These are phyloP conservation scores for Picocystis sp. DNA, from an alignment of 163 green algal genomes.

Conservation along the genomic window DNA sequence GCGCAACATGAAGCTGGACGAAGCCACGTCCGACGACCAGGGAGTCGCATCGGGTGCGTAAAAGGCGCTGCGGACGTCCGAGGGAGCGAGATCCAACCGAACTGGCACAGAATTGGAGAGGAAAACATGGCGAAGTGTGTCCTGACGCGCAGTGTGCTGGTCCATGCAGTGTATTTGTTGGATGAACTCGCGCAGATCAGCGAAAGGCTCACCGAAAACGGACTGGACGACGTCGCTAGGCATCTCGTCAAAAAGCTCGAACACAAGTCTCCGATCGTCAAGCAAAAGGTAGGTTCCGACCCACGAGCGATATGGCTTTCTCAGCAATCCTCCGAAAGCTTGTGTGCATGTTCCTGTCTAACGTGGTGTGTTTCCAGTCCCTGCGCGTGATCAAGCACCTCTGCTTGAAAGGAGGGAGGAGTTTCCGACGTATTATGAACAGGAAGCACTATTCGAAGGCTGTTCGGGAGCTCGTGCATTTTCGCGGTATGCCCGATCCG, in stretches of 20 bases:
- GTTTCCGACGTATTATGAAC: slow-evolving; percentile 47
- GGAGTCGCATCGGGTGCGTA: too few species aligned
- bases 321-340: neutral
- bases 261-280: slow-evolving; percentile 49
- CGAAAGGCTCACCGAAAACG: too few species aligned
- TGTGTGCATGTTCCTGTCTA: neutral
- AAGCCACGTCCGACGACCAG: too few species aligned
- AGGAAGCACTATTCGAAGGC: slow-evolving; percentile 26
- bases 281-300: slow-evolving; percentile 54
- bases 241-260: slow-evolving; percentile 39
- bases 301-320: neutral
- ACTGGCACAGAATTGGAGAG: too few species aligned
- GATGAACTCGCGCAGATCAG: slow-evolving; percentile 49
- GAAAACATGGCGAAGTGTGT: too few species aligned
- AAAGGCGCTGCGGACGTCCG: too few species aligned
- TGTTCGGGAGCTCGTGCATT: slow-evolving; percentile 47
- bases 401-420: slow-evolving; percentile 32
- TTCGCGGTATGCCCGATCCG: slow-evolving; percentile 48
- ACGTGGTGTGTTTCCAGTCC: slow-evolving; percentile 28
- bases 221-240: slow-evolving; percentile 31
- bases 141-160: too few species aligned
- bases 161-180: slow-evolving; percentile 55
- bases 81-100: too few species aligned
- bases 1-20: too few species aligned
- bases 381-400: slow-evolving; percentile 62